Conservation (phyloP, 352 stramenopile species). For the Phytophthora pluvialis region DNA sequence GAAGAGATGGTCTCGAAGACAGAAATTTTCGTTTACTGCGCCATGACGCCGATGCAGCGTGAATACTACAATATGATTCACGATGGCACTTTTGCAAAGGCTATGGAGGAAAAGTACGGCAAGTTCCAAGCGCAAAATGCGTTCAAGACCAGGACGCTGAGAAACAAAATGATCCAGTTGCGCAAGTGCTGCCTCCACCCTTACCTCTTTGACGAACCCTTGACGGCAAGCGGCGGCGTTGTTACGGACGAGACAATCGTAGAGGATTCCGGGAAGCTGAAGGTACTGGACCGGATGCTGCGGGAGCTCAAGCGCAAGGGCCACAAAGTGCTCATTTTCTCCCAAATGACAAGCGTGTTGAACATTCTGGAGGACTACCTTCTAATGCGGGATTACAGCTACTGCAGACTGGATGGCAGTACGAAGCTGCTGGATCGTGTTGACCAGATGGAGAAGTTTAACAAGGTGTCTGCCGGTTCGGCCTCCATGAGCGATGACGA, state of each 20-base stretch:
- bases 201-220: conserved; percentile 89
- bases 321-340: conserved; percentile 99
- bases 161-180: conserved; percentile 82
- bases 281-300: conserved; percentile 99
- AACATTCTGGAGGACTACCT: conserved; percentile 99
- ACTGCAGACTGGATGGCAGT: conserved; percentile 97
- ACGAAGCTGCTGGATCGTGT: conserved; percentile 94
- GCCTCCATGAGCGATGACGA: conserved; percentile 43
- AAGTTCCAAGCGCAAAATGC: conserved; percentile 49
- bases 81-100: conserved; percentile 85
- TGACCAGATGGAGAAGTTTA: conserved; percentile 98
- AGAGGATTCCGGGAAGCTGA: conserved; percentile 95
- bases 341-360: conserved; percentile 97
- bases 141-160: conserved; percentile 64
- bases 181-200: conserved; percentile 91
- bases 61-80: conserved; percentile 96
- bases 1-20: conserved; percentile 96
- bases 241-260: conserved; percentile 92
- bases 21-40: conserved; percentile 97
- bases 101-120: conserved; percentile 87
- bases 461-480: conserved; percentile 59
- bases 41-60: conserved; percentile 94
- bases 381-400: conserved; percentile 86
- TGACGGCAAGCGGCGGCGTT: conserved; percentile 55
- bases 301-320: conserved; percentile 93